Evolutionary conservation across 2,329 filamentous ascomycete genomes (phyloP), one percentile per base, ranked within the genome.

Genomic region (Elsinoe australis): DNA sequence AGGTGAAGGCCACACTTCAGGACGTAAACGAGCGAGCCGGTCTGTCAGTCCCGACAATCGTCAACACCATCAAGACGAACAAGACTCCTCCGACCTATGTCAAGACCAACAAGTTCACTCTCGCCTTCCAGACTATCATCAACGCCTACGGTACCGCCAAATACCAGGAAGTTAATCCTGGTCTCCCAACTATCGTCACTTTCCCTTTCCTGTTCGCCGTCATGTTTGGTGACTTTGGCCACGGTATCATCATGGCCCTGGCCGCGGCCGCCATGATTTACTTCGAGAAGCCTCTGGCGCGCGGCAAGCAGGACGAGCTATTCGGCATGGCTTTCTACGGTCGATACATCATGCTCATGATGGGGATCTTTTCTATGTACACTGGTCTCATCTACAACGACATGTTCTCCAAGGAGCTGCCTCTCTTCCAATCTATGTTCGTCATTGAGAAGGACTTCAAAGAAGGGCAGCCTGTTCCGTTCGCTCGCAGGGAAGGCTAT

Each of bases 161-260:
- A 56, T 98, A 98, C 69, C 85, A 85, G 57, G 92, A 98, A 70
- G 85, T 95, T 66, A 98, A 98, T 69, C 92, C 92, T 50, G 90
- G 88, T 53, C 76, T 98, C 17, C 90, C 90, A 29, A 92, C 94
- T 45, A 88, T 96, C 56, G 83, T 98, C 54, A 98, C 92, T 4
- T 98, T 98, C 69, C 92, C 94, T n/a, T 98, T 98, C 74, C 75
- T 98, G 53, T 98, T 98, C 64, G 92, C 92, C 42, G 92, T 98
- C 78, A 98, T 98, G 92, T 98, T 98, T 64, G 94, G 92, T 73
- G 92, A 98, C 68, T 83, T 95, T 51, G 94, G 92, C 45, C 92
- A 98, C 62, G 92, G 90, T 56, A 67, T 83, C 55, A 85, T 98
- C 65, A 94, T 98, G 85, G 75, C 90, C 34, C 64, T 79, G 49